Base-by-base conservation (phyloP, 768 basidiomycete species). In the Dacryopinax primogenitus region DNA sequence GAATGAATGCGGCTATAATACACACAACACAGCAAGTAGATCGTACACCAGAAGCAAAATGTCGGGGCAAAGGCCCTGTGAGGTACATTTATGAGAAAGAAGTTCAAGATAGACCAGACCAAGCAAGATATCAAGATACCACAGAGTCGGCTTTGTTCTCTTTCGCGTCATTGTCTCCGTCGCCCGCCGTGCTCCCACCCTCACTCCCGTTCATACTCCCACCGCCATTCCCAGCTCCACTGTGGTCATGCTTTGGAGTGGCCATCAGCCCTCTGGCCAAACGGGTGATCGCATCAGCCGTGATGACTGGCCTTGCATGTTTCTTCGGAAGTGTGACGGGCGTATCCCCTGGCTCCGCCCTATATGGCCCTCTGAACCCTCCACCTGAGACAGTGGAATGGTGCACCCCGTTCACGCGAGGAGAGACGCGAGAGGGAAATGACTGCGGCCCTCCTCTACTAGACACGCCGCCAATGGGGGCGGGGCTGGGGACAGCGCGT, bases 251-350 rank as follows among this genome's bases (percentile, higher is more conserved):
- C 51, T 44, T 44, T 23, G 41, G 41, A 4, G 41, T 37, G 36
- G 36, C 51, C 13, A 58, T 44, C 41, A 58, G 26, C 3, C 51
- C 51, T 9, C 51, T 26, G 13, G 51, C 51, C 15, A 58, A 30
- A 6, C 51, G 51, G 13, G 51, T 58, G 4, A 58, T 58, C 51
- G 51, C 51, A 58, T 58, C 51, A 15, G 51, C 51, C 13, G 51
- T 58, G 51, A 58, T 58, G 26, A 58, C 51, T 15, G 51, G 51
- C 26, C 51, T 23, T 9, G 51, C 51, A 30, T 58, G 51, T 21
- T 58, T 58, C 51, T 58, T 58, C 51, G 51, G 51, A 23, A 58
- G 51, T 9, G 51, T 58, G 13, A 58, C 30, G 6, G 51, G 51
- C 26, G 51, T 58, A 32, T 58, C 51, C 9, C 51, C 51, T 30